Evolutionary conservation across 768 basidiomycete genomes (phyloP).

Genomic region (Lactarius tabidus): DNA sequence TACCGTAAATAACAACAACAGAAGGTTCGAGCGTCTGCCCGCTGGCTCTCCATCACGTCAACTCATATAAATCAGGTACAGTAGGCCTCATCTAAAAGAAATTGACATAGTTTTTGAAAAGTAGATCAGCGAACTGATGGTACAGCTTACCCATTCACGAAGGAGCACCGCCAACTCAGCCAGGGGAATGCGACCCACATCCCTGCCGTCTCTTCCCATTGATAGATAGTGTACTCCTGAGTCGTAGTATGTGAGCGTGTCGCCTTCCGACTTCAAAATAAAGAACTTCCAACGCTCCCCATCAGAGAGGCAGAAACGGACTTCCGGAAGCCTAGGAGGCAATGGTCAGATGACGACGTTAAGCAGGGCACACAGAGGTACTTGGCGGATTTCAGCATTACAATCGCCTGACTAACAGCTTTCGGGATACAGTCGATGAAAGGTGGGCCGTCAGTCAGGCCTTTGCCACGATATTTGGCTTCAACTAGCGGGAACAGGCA

Average conservation of each 20-base stretch:
- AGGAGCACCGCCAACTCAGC: not conserved
- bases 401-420: not conserved
- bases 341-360: not conserved
- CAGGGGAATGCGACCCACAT: not conserved
- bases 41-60: no score
- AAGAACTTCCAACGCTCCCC: not conserved
- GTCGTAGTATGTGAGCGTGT: not conserved
- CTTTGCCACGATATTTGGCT: no score
- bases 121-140: not conserved
- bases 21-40: no score
- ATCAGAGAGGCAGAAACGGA: not conserved
- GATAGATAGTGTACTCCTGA: not conserved
- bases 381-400: not conserved
- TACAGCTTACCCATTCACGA: not conserved
- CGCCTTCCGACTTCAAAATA: not conserved
- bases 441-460: no score
- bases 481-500: not conserved
- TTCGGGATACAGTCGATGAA: not conserved
- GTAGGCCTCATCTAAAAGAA: not conserved
- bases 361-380: not conserved
- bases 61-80: not conserved
- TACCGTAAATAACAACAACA: no score
- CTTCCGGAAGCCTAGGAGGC: not conserved
- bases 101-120: not conserved
- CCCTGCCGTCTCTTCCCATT: no score